Base-by-base conservation (phyloP, 2,329 filamentous ascomycete genomes). In the Trichoderma cornu-damae region DNA sequence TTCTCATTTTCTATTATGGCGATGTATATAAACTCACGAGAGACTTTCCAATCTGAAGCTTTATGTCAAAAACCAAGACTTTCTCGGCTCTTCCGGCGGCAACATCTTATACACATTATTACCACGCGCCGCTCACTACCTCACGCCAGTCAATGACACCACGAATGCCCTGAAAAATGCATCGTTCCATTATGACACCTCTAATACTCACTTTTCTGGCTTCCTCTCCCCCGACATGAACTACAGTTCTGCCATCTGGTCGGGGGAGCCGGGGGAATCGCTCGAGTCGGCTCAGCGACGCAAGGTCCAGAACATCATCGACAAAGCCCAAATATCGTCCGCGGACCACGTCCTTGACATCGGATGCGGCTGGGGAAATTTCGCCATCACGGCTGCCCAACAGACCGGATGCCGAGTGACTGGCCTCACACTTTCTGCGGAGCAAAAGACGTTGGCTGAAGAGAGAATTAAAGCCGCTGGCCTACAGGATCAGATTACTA, bases 301-400 rank as follows among this genome's bases (percentile, higher is more conserved):
- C n/a, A 90, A 90, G 67, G 71, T 89, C 11, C 73, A 80, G 58
- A 78, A 81, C 7, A 85, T 89, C 66, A 82, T 90, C 47, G 75
- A 82, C 55, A 83, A 83, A 34, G 82, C 84, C 9, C 78, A 74
- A 40, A 82, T 89, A 61, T 83, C 85, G 60, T 60, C 77, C 0
- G 77, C 77, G 1, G 85, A 90, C 60, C 86, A 89, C 64, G 81
- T 90, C 1, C 71, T 90, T 8, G 87, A 90, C 61, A 89, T 90
- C 50, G 87, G 87, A 3, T 88, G 85, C 2, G 86, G 87, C 6
- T 90, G 86, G 87, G 87, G 87, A 1, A 84, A 81, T 43, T 84
- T 90, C 63, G 86, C 86, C 1, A 88, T 90, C 40, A 78, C 83
- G 59, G 87, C 86, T 0, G 86, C 86, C 1, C 75, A 77, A 59